Conservation (phyloP, 805 yeast genomes). For the Lachancea quebecensis region DNA sequence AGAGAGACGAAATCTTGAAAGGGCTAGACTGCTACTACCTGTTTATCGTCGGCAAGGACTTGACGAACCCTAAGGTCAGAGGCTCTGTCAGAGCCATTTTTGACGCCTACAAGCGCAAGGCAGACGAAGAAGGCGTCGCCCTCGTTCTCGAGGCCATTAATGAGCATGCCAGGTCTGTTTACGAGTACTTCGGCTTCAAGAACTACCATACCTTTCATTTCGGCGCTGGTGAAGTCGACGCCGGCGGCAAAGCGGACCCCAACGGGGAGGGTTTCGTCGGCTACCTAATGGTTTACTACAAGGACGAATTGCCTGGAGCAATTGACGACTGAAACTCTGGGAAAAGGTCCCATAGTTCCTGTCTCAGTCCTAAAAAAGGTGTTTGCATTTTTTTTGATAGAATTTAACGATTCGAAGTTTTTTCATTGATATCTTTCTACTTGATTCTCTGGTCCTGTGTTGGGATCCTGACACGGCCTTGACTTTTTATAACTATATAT, state of each 20-base stretch:
- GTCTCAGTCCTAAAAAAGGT: slow-evolving; percentile 5
- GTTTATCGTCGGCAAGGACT: slow-evolving; percentile 30
- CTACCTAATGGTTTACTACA: slow-evolving; percentile 30
- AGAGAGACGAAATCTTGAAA: slow-evolving; percentile 18
- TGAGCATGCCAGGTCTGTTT: slow-evolving; percentile 29
- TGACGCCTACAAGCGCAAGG: slow-evolving; percentile 23
- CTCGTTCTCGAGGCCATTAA: slow-evolving; percentile 31
- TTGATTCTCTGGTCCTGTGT: neutral
- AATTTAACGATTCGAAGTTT: slow-evolving; percentile 10
- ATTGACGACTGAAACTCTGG: slow-evolving; percentile 1
- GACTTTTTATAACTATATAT: neutral
- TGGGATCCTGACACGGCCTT: neutral
- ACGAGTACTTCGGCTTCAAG: slow-evolving; percentile 32
- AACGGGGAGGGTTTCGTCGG: slow-evolving; percentile 29
- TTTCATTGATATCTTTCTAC: slow-evolving; percentile 5
- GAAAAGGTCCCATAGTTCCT: neutral
- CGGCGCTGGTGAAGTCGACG: slow-evolving; percentile 30
- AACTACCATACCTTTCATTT: slow-evolving; percentile 23
- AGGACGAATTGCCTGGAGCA: slow-evolving; percentile 17
- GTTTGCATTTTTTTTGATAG: slow-evolving; percentile 11
- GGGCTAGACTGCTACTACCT: slow-evolving; percentile 28
- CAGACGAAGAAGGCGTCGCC: slow-evolving; percentile 28
- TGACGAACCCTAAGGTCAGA: slow-evolving; percentile 20
- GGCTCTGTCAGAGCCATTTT: slow-evolving; percentile 31
- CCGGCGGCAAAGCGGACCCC: slow-evolving; percentile 22